Conservation (phyloP, 208 protist genomes). For the Trypanosoma mega region DNA sequence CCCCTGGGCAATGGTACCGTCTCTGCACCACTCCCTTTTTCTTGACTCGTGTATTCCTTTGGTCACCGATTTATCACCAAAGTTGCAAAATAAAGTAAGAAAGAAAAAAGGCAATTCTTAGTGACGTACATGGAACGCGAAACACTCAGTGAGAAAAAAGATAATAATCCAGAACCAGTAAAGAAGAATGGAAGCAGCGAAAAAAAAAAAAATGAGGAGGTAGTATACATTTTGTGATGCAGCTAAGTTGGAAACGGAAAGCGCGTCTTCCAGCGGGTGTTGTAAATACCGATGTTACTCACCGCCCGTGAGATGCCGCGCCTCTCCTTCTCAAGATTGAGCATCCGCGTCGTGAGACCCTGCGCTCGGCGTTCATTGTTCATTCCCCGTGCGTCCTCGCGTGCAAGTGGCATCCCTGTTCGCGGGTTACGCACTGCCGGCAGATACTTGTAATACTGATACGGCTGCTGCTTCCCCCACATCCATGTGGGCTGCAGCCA, state of each 20-base stretch:
- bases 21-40: too few species aligned
- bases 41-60: too few species aligned
- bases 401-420: conserved; percentile 64
- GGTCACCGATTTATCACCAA: too few species aligned
- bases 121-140: not conserved
- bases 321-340: conserved; percentile 54
- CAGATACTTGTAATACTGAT: conserved; percentile 86
- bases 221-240: too few species aligned
- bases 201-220: conserved; percentile 12
- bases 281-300: conserved; percentile 64
- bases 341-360: conserved; percentile 73
- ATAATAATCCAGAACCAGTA: not conserved
- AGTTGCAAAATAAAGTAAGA: conserved; percentile 1
- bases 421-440: conserved; percentile 70
- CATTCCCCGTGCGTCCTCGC: conserved; percentile 82
- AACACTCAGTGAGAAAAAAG: conserved; percentile 3
- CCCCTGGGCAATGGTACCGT: too few species aligned
- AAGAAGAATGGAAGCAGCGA: conserved; percentile 13
- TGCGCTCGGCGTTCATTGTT: conserved; percentile 82
- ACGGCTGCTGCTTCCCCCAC: conserved; percentile 85
- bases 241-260: conserved; percentile 75
- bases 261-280: conserved; percentile 76
- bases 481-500: conserved; percentile 86
- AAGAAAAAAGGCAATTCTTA: too few species aligned
- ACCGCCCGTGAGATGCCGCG: conserved; percentile 71